phyloP scores from a whole-genome alignment of 2,329 filamentous ascomycete species.

The Thelonectria rubi region DNA sequence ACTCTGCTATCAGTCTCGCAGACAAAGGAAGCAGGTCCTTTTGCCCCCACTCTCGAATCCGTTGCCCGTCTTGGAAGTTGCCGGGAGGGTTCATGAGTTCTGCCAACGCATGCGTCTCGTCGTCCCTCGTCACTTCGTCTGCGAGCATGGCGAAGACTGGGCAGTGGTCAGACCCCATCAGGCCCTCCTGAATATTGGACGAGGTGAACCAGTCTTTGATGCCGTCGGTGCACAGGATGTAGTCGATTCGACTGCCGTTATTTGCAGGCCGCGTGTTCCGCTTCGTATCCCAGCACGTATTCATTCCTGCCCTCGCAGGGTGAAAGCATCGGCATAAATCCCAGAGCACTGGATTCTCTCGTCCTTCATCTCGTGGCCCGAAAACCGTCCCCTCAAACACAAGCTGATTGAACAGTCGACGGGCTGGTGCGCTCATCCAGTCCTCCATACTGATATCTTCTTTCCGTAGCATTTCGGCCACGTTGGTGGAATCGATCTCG shows the following conservation, averaged over 20 bases:
- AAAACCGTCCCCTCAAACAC: conserved; percentile 75
- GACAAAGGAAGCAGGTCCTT: conserved; percentile 78
- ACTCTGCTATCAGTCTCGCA: conserved; percentile 86
- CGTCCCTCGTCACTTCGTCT: conserved; percentile 65
- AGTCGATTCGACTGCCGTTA: conserved; percentile 92
- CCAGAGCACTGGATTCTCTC: conserved; percentile 77
- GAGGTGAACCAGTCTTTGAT: conserved; percentile 83
- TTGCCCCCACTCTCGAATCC: conserved; percentile 71
- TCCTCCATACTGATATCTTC: conserved; percentile 73
- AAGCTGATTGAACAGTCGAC: conserved; percentile 87
- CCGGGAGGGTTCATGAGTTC: conserved; percentile 83
- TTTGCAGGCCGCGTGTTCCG: conserved; percentile 96
- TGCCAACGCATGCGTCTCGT: conserved; percentile 61
- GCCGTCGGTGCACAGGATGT: conserved; percentile 81
- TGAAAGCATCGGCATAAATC: conserved; percentile 88
- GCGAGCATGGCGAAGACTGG: conserved; percentile 84
- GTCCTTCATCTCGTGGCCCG: conserved; percentile 72
- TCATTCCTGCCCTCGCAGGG: conserved; percentile 85
- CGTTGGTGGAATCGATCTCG: conserved; percentile 79
- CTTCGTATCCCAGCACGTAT: conserved; percentile 95
- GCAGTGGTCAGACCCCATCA: conserved; percentile 96
- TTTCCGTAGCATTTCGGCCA: conserved; percentile 76
- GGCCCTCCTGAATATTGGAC: conserved; percentile 89
- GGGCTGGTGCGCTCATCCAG: conserved; percentile 75
- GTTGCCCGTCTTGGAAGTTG: conserved; percentile 73